Evolutionary conservation across 345 rosid genomes (phyloP), one percentile per base, ranked within the genome.

Genomic region (Moricandia moricandioides): DNA sequence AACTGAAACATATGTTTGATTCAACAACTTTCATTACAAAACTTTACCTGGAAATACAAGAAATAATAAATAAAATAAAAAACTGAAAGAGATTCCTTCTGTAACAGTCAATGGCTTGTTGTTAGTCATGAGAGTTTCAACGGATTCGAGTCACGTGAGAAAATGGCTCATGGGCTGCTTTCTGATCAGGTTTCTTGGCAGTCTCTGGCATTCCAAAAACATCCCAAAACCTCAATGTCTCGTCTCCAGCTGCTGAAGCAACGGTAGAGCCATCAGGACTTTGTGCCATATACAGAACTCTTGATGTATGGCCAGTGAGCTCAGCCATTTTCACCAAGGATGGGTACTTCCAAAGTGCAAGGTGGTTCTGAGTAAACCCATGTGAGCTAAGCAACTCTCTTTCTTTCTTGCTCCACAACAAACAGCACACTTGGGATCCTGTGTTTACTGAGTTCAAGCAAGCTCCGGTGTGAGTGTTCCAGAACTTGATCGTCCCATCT

Each of bases 271-370:
- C 58, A 52, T 52, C 58, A 8, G 58, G 58, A 18, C 58, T 52
- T 12, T 52, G 54, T 47, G 34, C 34, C 61, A 24, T 56, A 27
- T 27, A 56, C 5, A 26, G 14, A 56, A 56, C 61, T 12, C 33
- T 26, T 11, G 61, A 56, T 5, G 8, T 56, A 56, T 56, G 62
- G 88, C 56, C 96, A 88, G 65, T 90, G 96, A 54, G 96, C 7
- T 45, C 17, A 45, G 51, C 51, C 11, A 45, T 45, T 45, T 45
- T 45, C 7, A 45, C 16, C 16, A 43, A 12, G 16, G 51, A 43
- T 5, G 51, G 51, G 51, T 43, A 43, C 16, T 13, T 13, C 51
- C n/a, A 43, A 12, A 43, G 16, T 45, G 51, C 16, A 45, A 45
- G 51, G 6, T 45, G 51, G 16, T 45, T 45, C 17, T n/a, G 24